phyloP scores from a whole-genome alignment of 176 grass and related monocot genomes.

The Areca catechu region DNA sequence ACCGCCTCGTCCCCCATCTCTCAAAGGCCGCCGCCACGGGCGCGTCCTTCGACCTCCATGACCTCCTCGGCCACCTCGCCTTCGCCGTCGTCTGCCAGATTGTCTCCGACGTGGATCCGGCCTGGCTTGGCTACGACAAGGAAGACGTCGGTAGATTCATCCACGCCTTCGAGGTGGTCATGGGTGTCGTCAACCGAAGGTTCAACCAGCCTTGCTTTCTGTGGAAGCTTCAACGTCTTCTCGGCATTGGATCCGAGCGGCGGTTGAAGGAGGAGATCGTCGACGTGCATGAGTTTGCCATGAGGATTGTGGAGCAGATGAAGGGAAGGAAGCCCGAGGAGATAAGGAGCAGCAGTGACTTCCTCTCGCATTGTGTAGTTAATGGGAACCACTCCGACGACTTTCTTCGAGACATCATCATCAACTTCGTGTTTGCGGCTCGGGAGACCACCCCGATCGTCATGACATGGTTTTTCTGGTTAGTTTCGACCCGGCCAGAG shows the following conservation, averaged over 20 bases:
- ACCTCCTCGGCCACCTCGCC: conserved; percentile 51
- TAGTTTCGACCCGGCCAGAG: conserved; percentile 51
- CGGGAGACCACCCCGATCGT: conserved; percentile 54
- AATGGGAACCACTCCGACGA: conserved; percentile 34
- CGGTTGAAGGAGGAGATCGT: conserved; percentile 38
- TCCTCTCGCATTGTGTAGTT: conserved; percentile 47
- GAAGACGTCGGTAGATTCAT: background rate
- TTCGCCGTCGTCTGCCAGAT: conserved; percentile 75
- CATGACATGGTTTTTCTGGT: conserved; percentile 86
- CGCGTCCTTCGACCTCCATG: conserved; percentile 36
- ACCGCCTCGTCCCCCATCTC: conserved; percentile 31
- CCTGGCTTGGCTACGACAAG: conserved; percentile 17
- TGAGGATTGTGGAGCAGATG: conserved; percentile 35
- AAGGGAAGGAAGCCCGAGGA: conserved; percentile 28
- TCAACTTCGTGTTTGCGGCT: conserved; percentile 62
- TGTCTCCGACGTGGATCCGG: conserved; percentile 51
- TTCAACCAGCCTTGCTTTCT: too few relatives aligned
- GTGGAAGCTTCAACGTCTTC: conserved; percentile 47
- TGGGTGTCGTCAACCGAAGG: conserved; percentile 8
- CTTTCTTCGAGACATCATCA: conserved; percentile 66
- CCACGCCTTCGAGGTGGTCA: conserved; percentile 39
- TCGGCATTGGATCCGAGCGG: conserved; percentile 43
- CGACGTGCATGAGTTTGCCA: conserved; percentile 43
- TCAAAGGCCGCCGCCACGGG: background rate
- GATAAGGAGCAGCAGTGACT: conserved; percentile 35